phyloP scores from a whole-genome alignment of 257 asterid genomes.

The Jasminum sambac region DNA sequence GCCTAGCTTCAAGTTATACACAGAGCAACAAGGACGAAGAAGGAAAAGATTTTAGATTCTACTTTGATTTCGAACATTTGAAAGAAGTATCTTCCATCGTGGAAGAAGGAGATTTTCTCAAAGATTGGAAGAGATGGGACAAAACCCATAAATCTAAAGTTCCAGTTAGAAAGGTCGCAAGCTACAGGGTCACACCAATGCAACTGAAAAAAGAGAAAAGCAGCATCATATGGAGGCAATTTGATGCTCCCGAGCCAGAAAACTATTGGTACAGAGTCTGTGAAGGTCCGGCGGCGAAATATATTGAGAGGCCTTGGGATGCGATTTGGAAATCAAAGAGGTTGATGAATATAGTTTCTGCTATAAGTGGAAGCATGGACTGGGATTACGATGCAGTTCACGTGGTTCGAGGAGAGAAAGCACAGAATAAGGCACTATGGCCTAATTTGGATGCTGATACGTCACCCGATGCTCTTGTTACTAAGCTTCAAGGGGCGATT shows the following conservation, averaged over 20 bases:
- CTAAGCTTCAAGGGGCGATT: slow-evolving; percentile 57
- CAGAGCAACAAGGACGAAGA: slow-evolving; percentile 71
- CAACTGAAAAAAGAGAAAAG: slow-evolving; percentile 73
- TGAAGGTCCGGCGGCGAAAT: slow-evolving; percentile 80
- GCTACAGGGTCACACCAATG: slow-evolving; percentile 68
- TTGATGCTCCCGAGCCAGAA: slow-evolving; percentile 78
- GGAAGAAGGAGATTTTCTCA: slow-evolving; percentile 72
- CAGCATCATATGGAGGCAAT: slow-evolving; percentile 74
- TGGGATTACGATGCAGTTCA: slow-evolving; percentile 98
- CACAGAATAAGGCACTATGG: slow-evolving; percentile 72
- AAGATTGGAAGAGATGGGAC: slow-evolving; percentile 86
- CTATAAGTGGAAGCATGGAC: slow-evolving; percentile 93
- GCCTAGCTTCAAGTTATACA: slow-evolving; percentile 76
- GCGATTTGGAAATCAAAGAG: slow-evolving; percentile 92
- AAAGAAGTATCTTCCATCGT: slow-evolving; percentile 72
- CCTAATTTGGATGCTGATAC: slow-evolving; percentile 86
- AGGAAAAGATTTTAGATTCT: slow-evolving; percentile 87
- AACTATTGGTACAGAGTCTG: slow-evolving; percentile 97
- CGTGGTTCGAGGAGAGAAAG: slow-evolving; percentile 86
- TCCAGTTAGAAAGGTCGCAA: slow-evolving; percentile 59
- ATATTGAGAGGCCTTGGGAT: slow-evolving; percentile 82
- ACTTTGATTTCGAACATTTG: slow-evolving; percentile 92
- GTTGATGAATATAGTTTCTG: slow-evolving; percentile 87
- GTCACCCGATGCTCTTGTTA: slow-evolving; percentile 73
- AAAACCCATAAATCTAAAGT: slow-evolving; percentile 57